phyloP scores from a whole-genome alignment of 2,329 filamentous ascomycete genomes.

The Beauveria medogensis region DNA sequence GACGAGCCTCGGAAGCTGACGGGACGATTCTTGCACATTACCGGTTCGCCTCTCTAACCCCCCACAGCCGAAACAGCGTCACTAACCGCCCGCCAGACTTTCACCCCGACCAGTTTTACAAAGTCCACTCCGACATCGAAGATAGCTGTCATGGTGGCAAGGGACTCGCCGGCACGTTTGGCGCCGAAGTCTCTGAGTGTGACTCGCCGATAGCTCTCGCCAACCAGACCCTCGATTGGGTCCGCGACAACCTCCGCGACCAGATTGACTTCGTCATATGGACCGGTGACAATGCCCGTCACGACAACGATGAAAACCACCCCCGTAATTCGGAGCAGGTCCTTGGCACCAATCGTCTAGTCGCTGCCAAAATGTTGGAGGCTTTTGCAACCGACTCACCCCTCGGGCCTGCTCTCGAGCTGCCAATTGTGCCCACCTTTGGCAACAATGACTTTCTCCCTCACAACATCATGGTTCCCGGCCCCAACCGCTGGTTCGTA shows the following conservation, averaged over 20 bases:
- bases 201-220: slow-evolving; percentile 75
- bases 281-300: slow-evolving; percentile 84
- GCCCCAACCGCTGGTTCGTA: slow-evolving; percentile 80
- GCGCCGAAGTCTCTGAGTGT: slow-evolving; percentile 80
- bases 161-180: slow-evolving; percentile 72
- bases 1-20: slow-evolving; percentile 38
- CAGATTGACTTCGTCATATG: slow-evolving; percentile 83
- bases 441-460: slow-evolving; percentile 98
- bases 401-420: slow-evolving; percentile 34
- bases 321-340: slow-evolving; percentile 72
- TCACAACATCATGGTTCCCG: slow-evolving; percentile 83
- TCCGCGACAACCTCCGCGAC: slow-evolving; percentile 67
- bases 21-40: slow-evolving; percentile 81
- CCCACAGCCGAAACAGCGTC: neutral
- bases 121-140: slow-evolving; percentile 63
- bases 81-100: slow-evolving; percentile 53
- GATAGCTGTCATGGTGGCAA: slow-evolving; percentile 71
- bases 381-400: slow-evolving; percentile 54
- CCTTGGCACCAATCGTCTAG: slow-evolving; percentile 64
- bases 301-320: slow-evolving; percentile 76
- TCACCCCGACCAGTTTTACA: slow-evolving; percentile 85
- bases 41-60: slow-evolving; percentile 48
- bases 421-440: slow-evolving; percentile 83
- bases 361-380: slow-evolving; percentile 69
- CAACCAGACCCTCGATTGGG: slow-evolving; percentile 87